Percentiles rank a stretch among this genome's conserved stretches.
These are phyloP conservation scores for Thamnidium elegans DNA, from an alignment of 192 early-diverging fungal species.

Conservation along the genomic window DNA sequence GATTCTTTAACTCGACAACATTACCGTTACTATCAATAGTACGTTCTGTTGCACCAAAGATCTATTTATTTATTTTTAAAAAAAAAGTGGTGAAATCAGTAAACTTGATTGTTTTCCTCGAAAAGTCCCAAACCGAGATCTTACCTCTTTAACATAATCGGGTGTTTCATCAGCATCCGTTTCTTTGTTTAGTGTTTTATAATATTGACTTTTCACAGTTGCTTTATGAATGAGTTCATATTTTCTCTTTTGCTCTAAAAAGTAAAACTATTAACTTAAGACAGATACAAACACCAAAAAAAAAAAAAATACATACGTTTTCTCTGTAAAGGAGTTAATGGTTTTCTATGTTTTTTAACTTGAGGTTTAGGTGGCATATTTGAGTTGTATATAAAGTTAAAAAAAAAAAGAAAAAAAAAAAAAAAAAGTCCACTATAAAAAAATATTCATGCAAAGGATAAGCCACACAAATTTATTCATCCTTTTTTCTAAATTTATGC, in stretches of 20 bases:
- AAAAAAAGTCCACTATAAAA: background rate
- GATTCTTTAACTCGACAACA: constrained; percentile 29
- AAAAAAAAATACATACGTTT: constrained; percentile 10
- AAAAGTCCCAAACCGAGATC: background rate
- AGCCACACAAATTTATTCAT: constrained; percentile 6
- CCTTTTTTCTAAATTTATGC: background rate
- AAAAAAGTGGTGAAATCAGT: background rate
- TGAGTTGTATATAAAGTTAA: background rate
- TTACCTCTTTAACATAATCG: constrained; percentile 40
- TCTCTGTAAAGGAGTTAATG: constrained; percentile 25
- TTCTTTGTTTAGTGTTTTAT: constrained; percentile 34
- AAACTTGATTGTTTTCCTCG: background rate
- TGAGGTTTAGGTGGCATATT: constrained; percentile 24
- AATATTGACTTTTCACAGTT: constrained; percentile 37
- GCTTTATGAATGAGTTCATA: constrained; percentile 40
- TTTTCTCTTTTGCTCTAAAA: constrained; percentile 37
- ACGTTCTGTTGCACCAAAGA: constrained; percentile 28
- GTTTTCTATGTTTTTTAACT: constrained; percentile 16
- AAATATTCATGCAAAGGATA: constrained; percentile 8
- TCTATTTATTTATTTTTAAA: too few species aligned
- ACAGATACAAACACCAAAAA: background rate
- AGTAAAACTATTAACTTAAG: too few species aligned
- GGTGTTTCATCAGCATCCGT: constrained; percentile 28
- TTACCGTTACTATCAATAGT: constrained; percentile 42
- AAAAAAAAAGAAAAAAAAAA: constrained; percentile 2